phyloP scores from a whole-genome alignment of 306 rosid genomes.

The Datisca glomerata region DNA sequence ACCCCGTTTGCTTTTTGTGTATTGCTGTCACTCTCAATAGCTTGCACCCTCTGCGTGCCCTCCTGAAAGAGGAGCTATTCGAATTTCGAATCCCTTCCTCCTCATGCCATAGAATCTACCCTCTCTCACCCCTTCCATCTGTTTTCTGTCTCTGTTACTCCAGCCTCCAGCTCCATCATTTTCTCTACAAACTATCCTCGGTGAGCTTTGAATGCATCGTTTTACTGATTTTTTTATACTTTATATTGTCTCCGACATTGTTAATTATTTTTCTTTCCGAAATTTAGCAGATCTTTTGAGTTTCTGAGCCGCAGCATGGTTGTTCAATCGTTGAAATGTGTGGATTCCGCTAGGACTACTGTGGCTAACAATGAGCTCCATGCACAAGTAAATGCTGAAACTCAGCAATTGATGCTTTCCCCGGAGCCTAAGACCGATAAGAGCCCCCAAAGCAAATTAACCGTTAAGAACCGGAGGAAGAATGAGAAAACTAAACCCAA shows the following conservation, averaged over 20 bases:
- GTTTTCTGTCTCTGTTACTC: background rate
- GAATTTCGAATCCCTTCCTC: no score
- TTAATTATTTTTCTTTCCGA: no score
- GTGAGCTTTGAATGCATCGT: no score
- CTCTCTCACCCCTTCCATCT: no score
- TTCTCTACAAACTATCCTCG: no score
- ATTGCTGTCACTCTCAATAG: background rate
- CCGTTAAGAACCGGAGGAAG: constrained; percentile 1
- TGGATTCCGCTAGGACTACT: background rate
- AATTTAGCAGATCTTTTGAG: no score
- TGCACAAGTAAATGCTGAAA: background rate
- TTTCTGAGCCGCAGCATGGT: no score
- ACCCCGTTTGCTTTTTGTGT: background rate
- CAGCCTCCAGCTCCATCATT: background rate
- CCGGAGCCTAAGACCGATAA: background rate
- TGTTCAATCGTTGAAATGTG: background rate
- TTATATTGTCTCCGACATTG: no score
- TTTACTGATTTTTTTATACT: no score
- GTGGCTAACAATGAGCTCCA: background rate
- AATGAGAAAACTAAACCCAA: constrained; percentile 1
- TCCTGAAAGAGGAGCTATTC: no score
- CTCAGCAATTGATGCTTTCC: background rate
- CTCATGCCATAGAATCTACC: no score
- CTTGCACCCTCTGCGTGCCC: background rate
- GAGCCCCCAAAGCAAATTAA: background rate